phyloP scores from a whole-genome alignment of 2,329 filamentous ascomycete species.

The Colletotrichum salicis region DNA sequence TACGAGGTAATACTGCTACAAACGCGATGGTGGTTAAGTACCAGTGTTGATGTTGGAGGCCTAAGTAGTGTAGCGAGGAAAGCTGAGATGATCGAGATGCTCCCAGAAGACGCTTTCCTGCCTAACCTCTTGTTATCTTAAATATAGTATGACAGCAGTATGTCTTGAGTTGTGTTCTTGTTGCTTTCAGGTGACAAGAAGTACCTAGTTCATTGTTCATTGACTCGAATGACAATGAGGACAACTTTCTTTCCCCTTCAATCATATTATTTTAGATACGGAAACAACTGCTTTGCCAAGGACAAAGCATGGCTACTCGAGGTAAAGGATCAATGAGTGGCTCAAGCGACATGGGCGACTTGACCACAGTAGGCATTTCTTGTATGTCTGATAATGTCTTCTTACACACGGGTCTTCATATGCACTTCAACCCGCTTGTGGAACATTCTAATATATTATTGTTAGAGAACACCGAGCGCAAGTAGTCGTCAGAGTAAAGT shows the following conservation, averaged over 20 bases:
- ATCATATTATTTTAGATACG: background rate
- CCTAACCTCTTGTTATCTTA: background rate
- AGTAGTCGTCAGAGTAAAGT: too few relatives aligned
- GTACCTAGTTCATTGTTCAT: background rate
- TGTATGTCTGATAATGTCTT: background rate
- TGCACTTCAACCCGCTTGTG: background rate
- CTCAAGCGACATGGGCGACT: background rate
- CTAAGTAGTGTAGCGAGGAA: background rate
- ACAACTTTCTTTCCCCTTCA: background rate
- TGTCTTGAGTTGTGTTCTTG: background rate
- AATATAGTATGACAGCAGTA: background rate
- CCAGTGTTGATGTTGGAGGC: background rate
- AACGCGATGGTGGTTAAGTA: background rate
- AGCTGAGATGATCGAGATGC: background rate
- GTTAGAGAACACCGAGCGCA: too few relatives aligned
- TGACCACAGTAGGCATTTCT: background rate
- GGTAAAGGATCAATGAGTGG: background rate
- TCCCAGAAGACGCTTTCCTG: background rate
- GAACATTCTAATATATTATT: too few relatives aligned
- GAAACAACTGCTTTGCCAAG: fast-evolving
- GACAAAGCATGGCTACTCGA: background rate
- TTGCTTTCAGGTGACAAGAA: background rate
- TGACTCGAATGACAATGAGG: background rate
- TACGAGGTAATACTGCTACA: background rate
- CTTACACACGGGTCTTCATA: background rate